Evolutionary conservation across 495 filamentous ascomycete species (phyloP).

Genomic region (Penicillium ochrochloron): DNA sequence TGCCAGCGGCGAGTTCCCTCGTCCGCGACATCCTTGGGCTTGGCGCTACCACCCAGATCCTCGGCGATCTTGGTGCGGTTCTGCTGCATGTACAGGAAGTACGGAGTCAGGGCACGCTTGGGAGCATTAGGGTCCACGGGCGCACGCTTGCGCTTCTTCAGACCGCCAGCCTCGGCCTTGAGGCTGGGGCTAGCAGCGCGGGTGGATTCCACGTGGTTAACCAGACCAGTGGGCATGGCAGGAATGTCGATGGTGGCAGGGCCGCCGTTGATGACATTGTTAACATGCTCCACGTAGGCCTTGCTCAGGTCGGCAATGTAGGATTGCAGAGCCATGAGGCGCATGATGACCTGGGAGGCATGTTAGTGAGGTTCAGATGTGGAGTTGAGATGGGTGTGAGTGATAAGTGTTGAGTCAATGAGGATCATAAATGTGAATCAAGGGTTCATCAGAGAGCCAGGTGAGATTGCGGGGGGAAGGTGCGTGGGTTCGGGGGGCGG

Average conservation of each 20-base stretch:
- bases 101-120: slow-evolving; percentile 90
- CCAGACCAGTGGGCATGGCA: slow-evolving; percentile 53
- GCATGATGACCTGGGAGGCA: slow-evolving; percentile 65
- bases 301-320: slow-evolving; percentile 73
- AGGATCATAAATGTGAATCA: background rate
- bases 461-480: background rate
- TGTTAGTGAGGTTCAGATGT: slow-evolving; percentile 1
- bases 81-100: slow-evolving; percentile 89
- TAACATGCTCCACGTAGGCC: slow-evolving; percentile 83
- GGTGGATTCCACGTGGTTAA: slow-evolving; percentile 46
- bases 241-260: slow-evolving; percentile 54
- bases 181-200: slow-evolving; percentile 45
- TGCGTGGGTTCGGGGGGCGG: background rate
- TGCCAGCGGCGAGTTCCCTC: slow-evolving; percentile 85
- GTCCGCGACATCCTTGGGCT: slow-evolving; percentile 77
- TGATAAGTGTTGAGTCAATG: background rate
- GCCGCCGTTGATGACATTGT: slow-evolving; percentile 73
- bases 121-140: slow-evolving; percentile 89
- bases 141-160: slow-evolving; percentile 84
- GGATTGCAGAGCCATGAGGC: slow-evolving; percentile 72
- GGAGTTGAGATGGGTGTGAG: background rate
- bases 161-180: slow-evolving; percentile 60
- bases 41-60: slow-evolving; percentile 71
- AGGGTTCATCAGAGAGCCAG: background rate
- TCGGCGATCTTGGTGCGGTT: slow-evolving; percentile 75